Base-by-base conservation (phyloP, 495 filamentous ascomycete species). In the Hyaloscypha variabilis region DNA sequence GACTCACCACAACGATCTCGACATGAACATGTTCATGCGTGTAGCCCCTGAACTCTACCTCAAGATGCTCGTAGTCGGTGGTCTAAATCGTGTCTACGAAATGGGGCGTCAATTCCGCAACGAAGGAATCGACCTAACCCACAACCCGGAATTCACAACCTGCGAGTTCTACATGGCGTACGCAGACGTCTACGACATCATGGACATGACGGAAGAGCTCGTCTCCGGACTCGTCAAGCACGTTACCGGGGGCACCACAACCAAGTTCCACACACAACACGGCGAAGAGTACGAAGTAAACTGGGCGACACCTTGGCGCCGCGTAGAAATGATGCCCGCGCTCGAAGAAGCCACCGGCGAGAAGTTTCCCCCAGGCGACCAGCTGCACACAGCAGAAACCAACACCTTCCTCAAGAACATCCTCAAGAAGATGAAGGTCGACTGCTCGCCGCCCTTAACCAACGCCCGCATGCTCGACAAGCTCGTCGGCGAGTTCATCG, bases 131-230 rank as follows among this genome's bases (percentile, higher is more conserved):
- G 95, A 99, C 78, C 81, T 96, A 59, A 97, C 95, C 17, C 96
- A 99, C 82, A 99, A 99, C 80, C 95, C 95, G 2, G 95, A 99
- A 72, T 99, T 98, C 82, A 98, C 96, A 13, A 94, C 93, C 14
- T 93, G 90, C 73, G 96, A 99, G 77, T 97, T 97, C 81, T 99
- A 99, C 78, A 88, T 87, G 87, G 95, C 95, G 17, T 97, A 94
- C 68, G 92, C 93, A 42, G 96, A 98, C 78, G 84, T 94, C 55
- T 91, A 92, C 77, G 95, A 99, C 75, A 75, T 97, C 52, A 96
- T 98, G 92, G 81, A 91, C 58, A 79, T 93, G 71, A 98, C 96
- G 1, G 96, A 99, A 76, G 94, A 98, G 54, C 87, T 99, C 10
- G 90, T 98, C 28, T 94, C 92, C 1, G 85, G 87, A n/a, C 83